Percentiles rank a stretch among this genome's conserved stretches.
Evolutionary conservation across 371 early-diverging fungal species (phyloP).

Genomic region (Coemansia sp.): DNA sequence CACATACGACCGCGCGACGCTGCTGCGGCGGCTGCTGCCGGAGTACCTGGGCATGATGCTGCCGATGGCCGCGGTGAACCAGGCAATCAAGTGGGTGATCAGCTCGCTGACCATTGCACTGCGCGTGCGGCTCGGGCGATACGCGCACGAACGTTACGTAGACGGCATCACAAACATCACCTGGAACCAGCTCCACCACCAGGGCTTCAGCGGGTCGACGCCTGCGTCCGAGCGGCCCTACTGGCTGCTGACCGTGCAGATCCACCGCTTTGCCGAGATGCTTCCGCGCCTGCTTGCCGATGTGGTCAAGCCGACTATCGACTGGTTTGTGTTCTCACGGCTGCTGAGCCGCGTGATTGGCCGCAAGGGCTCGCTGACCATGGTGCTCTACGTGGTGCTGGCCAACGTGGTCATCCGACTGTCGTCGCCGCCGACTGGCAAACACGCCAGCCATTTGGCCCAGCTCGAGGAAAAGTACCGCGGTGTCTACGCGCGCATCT

Average conservation of each 20-base stretch:
- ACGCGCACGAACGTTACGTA: constrained; percentile 47
- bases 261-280: constrained; percentile 50
- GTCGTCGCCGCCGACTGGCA: constrained; percentile 43
- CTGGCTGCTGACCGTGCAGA: constrained; percentile 51
- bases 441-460: constrained; percentile 30
- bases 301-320: constrained; percentile 45
- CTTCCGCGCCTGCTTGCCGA: constrained; percentile 45
- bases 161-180: constrained; percentile 49
- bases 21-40: constrained; percentile 44
- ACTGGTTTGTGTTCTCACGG: constrained; percentile 49
- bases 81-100: constrained; percentile 49
- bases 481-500: constrained; percentile 39
- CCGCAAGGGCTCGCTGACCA: constrained; percentile 40
- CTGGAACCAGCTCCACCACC: constrained; percentile 42
- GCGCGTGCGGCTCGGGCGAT: constrained; percentile 42
- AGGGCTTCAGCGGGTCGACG: constrained; percentile 23
- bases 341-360: constrained; percentile 45
- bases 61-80: constrained; percentile 49
- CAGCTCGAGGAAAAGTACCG: constrained; percentile 47
- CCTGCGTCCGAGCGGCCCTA: constrained; percentile 40
- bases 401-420: constrained; percentile 40
- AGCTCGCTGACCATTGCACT: constrained; percentile 46
- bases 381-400: constrained; percentile 43
- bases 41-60: constrained; percentile 48
- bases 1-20: constrained; percentile 33